phyloP scores from a whole-genome alignment of 73 alveolate species.

The Loxodes magnus region DNA sequence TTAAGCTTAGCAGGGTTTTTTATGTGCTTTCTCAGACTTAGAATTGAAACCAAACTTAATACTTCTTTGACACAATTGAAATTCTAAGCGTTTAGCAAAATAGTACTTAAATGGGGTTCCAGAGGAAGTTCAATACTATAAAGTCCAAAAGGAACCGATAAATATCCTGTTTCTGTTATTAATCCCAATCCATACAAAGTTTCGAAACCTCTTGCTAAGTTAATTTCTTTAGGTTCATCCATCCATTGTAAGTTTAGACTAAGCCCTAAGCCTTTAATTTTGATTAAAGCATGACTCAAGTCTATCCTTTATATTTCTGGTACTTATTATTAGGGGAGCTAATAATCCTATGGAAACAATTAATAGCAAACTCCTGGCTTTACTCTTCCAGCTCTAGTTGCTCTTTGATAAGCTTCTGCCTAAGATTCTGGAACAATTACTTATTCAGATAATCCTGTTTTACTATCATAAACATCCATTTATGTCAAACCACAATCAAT shows the following conservation, averaged over 20 bases:
- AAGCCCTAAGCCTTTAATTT: slow-evolving; percentile 69
- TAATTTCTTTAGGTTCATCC: slow-evolving; percentile 61
- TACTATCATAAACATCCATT: slow-evolving; percentile 53
- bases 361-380: slow-evolving; percentile 81
- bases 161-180: slow-evolving; percentile 65
- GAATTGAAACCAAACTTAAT: slow-evolving; percentile 65
- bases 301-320: slow-evolving; percentile 79
- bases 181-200: slow-evolving; percentile 70
- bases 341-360: slow-evolving; percentile 63
- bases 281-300: slow-evolving; percentile 53
- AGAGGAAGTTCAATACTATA: slow-evolving; percentile 83
- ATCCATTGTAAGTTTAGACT: slow-evolving; percentile 58
- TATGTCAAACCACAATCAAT: slow-evolving; percentile 82
- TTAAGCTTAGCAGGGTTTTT: not conserved
- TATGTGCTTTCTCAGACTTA: slow-evolving; percentile 20
- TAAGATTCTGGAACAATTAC: not conserved
- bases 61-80: slow-evolving; percentile 83
- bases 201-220: slow-evolving; percentile 69
- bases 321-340: slow-evolving; percentile 41
- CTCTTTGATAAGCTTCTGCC: slow-evolving; percentile 49
- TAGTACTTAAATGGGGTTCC: slow-evolving; percentile 71
- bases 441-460: slow-evolving; percentile 10
- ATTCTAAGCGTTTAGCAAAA: slow-evolving; percentile 67
- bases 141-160: slow-evolving; percentile 61
- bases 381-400: slow-evolving; percentile 86